Base-by-base conservation (phyloP, 495 filamentous ascomycete species). In the Talaromyces thailandensis region DNA sequence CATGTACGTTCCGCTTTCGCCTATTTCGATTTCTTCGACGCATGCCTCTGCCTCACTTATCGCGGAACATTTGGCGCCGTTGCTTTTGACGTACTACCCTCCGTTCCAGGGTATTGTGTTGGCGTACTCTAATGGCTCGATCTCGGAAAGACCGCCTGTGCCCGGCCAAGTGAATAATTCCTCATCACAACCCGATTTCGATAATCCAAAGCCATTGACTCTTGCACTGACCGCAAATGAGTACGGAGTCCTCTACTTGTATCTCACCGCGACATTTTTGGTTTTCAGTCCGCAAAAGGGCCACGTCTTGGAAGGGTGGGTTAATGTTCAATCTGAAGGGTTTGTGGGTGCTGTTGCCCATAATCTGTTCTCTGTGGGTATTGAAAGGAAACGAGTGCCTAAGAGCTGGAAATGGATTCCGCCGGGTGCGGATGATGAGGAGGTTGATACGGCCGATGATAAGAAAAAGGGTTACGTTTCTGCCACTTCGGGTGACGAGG, bases 321-420 rank as follows among this genome's bases (percentile, higher is more conserved):
- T 92, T 31, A 90, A 88, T 64, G 73, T 91, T 35, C 86, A 89
- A 68, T 88, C 84, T n/a, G 83, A 88, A 62, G 84, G 84, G 8
- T 86, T 91, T 68, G 67, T 93, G 1, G 87, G 87, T 24, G 73
- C 91, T 3, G 77, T 91, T 3, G 87, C 85, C 14, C 84, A 85
- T 66, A 93, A 93, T 71, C 74, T 89, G 18, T 91, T 92, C 79
- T 88, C 85, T 64, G 88, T 88, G 1, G 85, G 81, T 45, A 86
- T 93, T 56, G 84, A 87, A 63, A 75, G 81, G 64, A 82, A 82
- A 65, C 78, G 84, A 62, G 75, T 93, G 21, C 90, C 89, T 7
- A 70, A 74, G 56, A 76, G 76, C 37, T 93, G 89, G 89, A 81
- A 76, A 64, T 92, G 86, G 84, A 69, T 79, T 63, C 71, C 71